Evolutionary conservation across 768 basidiomycete genomes (phyloP), one percentile per base, ranked within the genome.

Genomic region (Steccherinum ochraceum): DNA sequence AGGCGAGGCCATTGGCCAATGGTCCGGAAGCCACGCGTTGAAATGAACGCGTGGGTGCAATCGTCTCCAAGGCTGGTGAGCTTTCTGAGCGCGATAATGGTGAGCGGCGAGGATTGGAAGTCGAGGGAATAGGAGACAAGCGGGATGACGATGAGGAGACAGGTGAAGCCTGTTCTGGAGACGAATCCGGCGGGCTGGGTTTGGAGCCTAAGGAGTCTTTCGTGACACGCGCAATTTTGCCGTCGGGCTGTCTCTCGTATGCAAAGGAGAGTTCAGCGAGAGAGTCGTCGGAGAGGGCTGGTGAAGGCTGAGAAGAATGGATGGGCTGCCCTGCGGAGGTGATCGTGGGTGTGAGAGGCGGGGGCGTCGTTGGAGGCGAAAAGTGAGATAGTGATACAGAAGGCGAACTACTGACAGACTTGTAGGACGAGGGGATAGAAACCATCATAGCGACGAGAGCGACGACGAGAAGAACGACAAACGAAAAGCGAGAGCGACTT

Each of bases 51-150:
- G 30, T 41, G 56, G 59, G 63, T 51, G 59, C 59, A n/a, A 76
- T 16, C 7, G 30, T 7, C 16, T 35, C 69, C 5, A 72, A 62
- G n/a, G 78, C 67, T 56, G 78, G 76, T 24, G 79, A 75, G 59
- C 79, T 84, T 61, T 88, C 85, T 39, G 85, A 84, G 42, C 81
- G 81, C 3, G 84, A 78, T 24, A 88, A 72, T 0, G 84, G 78
- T 18, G 70, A 62, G 19, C 41, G 41, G 19, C 41, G 41, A n/a
- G n/a, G n/a, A n/a, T n/a, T n/a, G 21, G 41, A 43, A 18, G 41
- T 23, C 7, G 41, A 23, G 18, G 41, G n/a, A 5, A 23, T 5
- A 23, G 41, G 21, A 43, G 7, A 7, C n/a, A 23, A 18, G 41
- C 19, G 41, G 7, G 30, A 16, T 7, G 30, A 35, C 7, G 7